Evolutionary conservation across 2,329 filamentous ascomycete genomes (phyloP).

Genomic region (Fulvia fulva): DNA sequence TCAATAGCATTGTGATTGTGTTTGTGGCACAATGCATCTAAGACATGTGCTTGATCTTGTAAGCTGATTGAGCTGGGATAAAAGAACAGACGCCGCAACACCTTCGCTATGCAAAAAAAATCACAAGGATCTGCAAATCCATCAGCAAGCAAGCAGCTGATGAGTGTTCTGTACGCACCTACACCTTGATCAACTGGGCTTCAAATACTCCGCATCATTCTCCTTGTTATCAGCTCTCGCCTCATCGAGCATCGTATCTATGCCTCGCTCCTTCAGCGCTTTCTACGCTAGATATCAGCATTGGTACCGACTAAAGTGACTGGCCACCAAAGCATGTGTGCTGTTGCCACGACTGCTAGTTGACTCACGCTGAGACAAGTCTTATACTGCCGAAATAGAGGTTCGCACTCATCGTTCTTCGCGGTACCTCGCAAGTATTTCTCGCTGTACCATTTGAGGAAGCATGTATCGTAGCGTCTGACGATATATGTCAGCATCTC

Average conservation of each 20-base stretch:
- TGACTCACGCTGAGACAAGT: conserved; percentile 71
- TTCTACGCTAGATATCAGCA: conserved; percentile 51
- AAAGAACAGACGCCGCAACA: not conserved
- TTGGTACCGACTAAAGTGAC: no score
- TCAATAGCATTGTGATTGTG: not conserved
- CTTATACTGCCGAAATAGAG: conserved; percentile 84
- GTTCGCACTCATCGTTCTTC: conserved; percentile 78
- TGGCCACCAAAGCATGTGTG: no score
- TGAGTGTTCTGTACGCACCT: not conserved
- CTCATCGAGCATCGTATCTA: conserved; percentile 89
- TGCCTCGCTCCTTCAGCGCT: conserved; percentile 81
- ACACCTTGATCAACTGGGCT: conserved; percentile 34
- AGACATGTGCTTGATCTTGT: no score
- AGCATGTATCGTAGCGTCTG: conserved; percentile 94
- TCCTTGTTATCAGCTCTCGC: conserved; percentile 86
- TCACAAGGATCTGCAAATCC: no score
- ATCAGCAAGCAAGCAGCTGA: not conserved
- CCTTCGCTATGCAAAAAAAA: conserved; percentile 8
- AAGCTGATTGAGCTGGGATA: conserved; percentile 4
- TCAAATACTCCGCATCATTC: conserved; percentile 70
- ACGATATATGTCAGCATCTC: not conserved
- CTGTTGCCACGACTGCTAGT: no score
- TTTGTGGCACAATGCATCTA: not conserved
- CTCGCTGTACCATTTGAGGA: conserved; percentile 98
- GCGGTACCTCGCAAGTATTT: conserved; percentile 88